Base-by-base conservation (phyloP, 805 yeast genomes). In the Starmerella stellata region DNA sequence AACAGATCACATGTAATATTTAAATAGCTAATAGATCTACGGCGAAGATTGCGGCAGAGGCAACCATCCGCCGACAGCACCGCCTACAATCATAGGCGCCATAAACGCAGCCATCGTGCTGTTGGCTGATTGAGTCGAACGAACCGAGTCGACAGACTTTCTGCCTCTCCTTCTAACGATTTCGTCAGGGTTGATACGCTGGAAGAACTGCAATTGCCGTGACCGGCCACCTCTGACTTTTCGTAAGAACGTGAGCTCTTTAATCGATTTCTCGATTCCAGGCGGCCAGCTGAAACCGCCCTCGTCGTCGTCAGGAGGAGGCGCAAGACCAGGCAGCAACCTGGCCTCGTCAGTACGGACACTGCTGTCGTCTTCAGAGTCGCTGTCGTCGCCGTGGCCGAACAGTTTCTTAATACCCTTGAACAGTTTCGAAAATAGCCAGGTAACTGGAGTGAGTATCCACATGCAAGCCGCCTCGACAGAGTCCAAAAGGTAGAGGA, bases 71-170 rank as follows among this genome's bases (percentile, higher is more conserved):
- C 72, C 74, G 33, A 69, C 64, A 4, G 74, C 74, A 28, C 74
- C 74, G 21, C 72, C 71, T 9, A 69, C 72, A 38, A 68, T 60
- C 15, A 70, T 63, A 1, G 74, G 74, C 4, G 69, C 70, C 67
- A 69, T 64, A 43, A 48, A 49, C 2, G 48, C 52, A 9, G 45
- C 52, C 20, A 41, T 29, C 2, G 49, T 44, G 38, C 44, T 36
- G 7, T 39, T 38, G 17, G 37, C 40, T 5, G 50, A 47, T 21
- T 40, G 37, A 2, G 24, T 23, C 19, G 45, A 40, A 29, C n/a
- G 42, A 37, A 39, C 36, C 21, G 48, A 41, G 17, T 19, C 40
- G 43, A 24, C 36, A 13, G 40, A 30, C 31, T 30, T 38, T 39
- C 39, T 37, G 21, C 30, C 44, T 38, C 36, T 33, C 9, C 29